Evolutionary conservation across 148 eudicot genomes (phyloP).

Genomic region (Tetragonia tetragonoides): DNA sequence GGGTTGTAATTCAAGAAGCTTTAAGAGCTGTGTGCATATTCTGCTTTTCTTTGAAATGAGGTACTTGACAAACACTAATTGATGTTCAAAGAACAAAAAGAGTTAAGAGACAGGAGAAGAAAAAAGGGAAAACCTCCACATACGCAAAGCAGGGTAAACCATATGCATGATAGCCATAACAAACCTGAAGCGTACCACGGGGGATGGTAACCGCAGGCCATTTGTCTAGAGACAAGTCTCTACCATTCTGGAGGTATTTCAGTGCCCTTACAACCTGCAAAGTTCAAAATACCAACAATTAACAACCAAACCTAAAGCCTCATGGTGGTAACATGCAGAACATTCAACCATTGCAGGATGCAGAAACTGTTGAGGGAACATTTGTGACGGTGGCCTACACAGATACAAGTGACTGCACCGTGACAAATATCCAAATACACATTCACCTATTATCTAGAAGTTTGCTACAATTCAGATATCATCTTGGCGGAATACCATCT

Average conservation of each 20-base stretch:
- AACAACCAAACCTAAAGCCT: neutral
- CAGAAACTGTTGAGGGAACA: neutral
- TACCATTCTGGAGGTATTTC: slow-evolving; percentile 64
- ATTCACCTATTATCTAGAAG: neutral
- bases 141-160: neutral
- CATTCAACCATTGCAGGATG: neutral
- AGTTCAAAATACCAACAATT: slow-evolving; percentile 12
- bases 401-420: neutral
- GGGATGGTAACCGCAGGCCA: slow-evolving; percentile 85
- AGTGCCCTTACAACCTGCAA: slow-evolving; percentile 95
- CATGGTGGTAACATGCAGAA: neutral
- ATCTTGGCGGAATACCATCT: neutral
- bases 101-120: neutral
- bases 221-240: slow-evolving; percentile 50
- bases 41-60: neutral
- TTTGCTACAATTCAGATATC: neutral
- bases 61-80: neutral
- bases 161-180: slow-evolving; percentile 26
- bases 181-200: slow-evolving; percentile 99
- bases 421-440: neutral
- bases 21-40: neutral
- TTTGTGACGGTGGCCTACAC: neutral
- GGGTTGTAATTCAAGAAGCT: neutral
- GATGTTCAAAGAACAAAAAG: neutral
- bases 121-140: neutral